Evolutionary conservation across 192 early-diverging fungal genomes (phyloP).

Genomic region (Coemansia sp.): DNA sequence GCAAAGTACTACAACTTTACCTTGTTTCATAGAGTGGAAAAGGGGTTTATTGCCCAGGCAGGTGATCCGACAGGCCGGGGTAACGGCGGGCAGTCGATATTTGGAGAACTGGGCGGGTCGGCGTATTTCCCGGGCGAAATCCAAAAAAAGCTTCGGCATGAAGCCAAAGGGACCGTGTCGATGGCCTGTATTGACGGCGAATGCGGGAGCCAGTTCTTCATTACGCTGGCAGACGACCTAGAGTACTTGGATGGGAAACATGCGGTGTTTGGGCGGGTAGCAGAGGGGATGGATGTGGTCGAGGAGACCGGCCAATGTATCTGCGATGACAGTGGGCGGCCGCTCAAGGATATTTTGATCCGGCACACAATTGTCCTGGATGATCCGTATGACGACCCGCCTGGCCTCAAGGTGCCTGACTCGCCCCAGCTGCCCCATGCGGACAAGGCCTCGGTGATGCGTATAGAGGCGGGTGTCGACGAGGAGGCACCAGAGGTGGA

Average conservation of each 20-base stretch:
- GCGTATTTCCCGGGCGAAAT: conserved; percentile 64
- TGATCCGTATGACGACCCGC: conserved; percentile 86
- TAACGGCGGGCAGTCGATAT: conserved; percentile 71
- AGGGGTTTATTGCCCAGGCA: conserved; percentile 91
- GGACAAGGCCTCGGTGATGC: conserved; percentile 61
- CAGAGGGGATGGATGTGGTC: conserved; percentile 83
- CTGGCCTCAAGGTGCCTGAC: conserved; percentile 59
- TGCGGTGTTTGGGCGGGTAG: conserved; percentile 86
- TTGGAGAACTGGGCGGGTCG: conserved; percentile 52
- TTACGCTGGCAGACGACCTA: conserved; percentile 57
- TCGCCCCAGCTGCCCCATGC: conserved; percentile 68
- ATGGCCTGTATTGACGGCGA: conserved; percentile 61
- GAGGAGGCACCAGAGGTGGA: conserved; percentile 57
- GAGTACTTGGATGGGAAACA: conserved; percentile 79
- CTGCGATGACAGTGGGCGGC: conserved; percentile 67
- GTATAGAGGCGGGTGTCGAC: conserved; percentile 81
- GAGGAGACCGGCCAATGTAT: conserved; percentile 68
- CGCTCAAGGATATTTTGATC: conserved; percentile 80
- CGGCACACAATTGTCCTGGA: conserved; percentile 88
- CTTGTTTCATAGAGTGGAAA: conserved; percentile 73
- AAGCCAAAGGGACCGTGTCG: conserved; percentile 72
- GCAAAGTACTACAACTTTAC: conserved; percentile 79
- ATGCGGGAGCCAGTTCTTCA: conserved; percentile 61
- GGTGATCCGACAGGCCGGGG: conserved; percentile 95
- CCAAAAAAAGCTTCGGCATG: conserved; percentile 63